These are phyloP conservation scores for Phanerochaete sordida DNA, from an alignment of 768 basidiomycete genomes.

Conservation along the genomic window DNA sequence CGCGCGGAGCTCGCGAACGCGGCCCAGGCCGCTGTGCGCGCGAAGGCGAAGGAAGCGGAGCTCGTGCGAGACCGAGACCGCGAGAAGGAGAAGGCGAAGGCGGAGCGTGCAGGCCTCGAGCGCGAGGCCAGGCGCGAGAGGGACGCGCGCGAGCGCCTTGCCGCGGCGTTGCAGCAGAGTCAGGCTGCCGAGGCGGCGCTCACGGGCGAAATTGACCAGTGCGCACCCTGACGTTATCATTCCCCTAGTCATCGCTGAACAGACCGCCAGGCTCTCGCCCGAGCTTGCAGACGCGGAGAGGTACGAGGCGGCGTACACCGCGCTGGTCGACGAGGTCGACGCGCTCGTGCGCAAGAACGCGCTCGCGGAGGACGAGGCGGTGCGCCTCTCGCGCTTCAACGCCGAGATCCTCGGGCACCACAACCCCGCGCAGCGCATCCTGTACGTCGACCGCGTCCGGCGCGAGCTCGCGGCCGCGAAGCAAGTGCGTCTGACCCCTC, in stretches of 20 bases:
- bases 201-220: conserved; percentile 67
- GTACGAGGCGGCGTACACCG: conserved; percentile 71
- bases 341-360: conserved; percentile 66
- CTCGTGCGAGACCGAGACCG: conserved; percentile 27
- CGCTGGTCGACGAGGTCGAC: conserved; percentile 59
- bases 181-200: conserved; percentile 68
- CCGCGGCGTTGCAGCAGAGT: conserved; percentile 47
- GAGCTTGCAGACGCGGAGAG: conserved; percentile 59
- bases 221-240: conserved; percentile 23
- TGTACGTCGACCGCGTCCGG: conserved; percentile 83
- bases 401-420: conserved; percentile 82
- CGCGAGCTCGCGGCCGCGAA: conserved; percentile 77
- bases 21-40: conserved; percentile 15
- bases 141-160: conserved; percentile 43
- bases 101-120: conserved; percentile 27
- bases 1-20: conserved; percentile 21
- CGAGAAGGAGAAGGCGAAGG: conserved; percentile 19
- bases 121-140: conserved; percentile 27
- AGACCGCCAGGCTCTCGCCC: conserved; percentile 31
- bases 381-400: conserved; percentile 74
- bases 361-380: conserved; percentile 77
- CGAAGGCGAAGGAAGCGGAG: conserved; percentile 19
- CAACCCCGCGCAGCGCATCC: conserved; percentile 82
- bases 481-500: too few relatives aligned
- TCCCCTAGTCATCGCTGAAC: background rate